These are phyloP conservation scores for Solanum verrucosum DNA, from an alignment of 257 asterid genomes.

Conservation along the genomic window DNA sequence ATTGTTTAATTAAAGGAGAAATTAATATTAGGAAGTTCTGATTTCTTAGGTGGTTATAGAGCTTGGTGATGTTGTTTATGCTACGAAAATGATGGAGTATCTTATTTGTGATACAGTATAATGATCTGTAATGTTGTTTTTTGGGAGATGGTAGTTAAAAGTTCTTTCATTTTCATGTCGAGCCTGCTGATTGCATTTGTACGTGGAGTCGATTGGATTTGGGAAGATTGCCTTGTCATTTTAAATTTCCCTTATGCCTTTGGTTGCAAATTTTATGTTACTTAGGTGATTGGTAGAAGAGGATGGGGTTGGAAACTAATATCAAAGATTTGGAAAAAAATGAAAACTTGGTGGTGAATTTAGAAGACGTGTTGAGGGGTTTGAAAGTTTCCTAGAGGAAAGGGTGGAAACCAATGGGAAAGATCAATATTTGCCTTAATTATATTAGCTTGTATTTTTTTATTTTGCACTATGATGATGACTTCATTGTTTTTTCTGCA, in stretches of 20 bases:
- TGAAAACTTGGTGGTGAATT: background rate
- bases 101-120: background rate
- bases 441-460: background rate
- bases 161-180: background rate
- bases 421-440: background rate
- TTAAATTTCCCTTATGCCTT: background rate
- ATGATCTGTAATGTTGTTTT: background rate
- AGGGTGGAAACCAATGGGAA: background rate
- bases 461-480: background rate
- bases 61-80: background rate
- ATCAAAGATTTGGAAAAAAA: background rate
- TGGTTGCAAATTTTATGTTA: background rate
- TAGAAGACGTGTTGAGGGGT: background rate
- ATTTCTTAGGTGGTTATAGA: background rate
- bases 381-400: background rate
- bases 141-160: background rate
- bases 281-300: background rate
- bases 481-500: conserved; percentile 10
- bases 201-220: background rate
- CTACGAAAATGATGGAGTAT: background rate
- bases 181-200: background rate
- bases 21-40: background rate
- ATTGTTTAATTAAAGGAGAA: background rate
- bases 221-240: background rate
- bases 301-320: background rate